Base-by-base conservation (phyloP, 371 early-diverging fungal genomes). In the Mucor lusitanicus region DNA sequence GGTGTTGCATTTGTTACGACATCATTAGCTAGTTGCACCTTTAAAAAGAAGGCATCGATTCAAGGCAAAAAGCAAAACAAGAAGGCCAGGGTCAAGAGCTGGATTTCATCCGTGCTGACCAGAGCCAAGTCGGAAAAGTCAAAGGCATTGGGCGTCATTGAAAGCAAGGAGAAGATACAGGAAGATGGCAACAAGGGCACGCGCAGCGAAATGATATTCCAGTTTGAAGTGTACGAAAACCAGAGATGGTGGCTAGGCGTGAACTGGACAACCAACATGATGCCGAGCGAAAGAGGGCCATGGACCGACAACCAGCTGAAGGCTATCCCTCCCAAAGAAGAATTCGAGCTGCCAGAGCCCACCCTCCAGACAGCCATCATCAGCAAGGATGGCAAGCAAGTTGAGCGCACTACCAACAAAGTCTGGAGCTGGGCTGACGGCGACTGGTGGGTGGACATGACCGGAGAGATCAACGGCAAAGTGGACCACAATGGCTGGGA, bases 391-490 rank as follows among this genome's bases (percentile, higher is more conserved):
- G 69, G 50, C 3, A 63, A 69, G 2, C 42, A 56, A 15, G 63
- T 71, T 48, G 25, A 75, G 25, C 63, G 60, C 6, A 73, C 66
- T 1, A 76, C 67, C 5, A 59, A 59, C 25, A 82, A 82, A 46
- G 61, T 67, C 15, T 82, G 82, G 82, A 69, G 58, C 8, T 82
- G 82, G 82, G 80, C 66, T 0, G 82, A 82, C 33, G 70, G 68
- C 15, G 82, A 82, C 61, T 82, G 82, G 82, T 82, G 82, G 82
- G 82, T 82, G 6, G 82, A 82, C 58, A 82, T 82, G 82, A 82
- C 80, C 3, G 78, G 78, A 2, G 78, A 76, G 28, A 32, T 79
- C 17, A 58, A 72, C 23, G 75, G 72, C 9, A 73, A 73, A 28
- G 72, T 82, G 9, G 82, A 82, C 58, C 76, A 72, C 12, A 76